Evolutionary conservation across 257 asterid genomes (phyloP).

Genomic region (Schizonepeta tenuifolia): DNA sequence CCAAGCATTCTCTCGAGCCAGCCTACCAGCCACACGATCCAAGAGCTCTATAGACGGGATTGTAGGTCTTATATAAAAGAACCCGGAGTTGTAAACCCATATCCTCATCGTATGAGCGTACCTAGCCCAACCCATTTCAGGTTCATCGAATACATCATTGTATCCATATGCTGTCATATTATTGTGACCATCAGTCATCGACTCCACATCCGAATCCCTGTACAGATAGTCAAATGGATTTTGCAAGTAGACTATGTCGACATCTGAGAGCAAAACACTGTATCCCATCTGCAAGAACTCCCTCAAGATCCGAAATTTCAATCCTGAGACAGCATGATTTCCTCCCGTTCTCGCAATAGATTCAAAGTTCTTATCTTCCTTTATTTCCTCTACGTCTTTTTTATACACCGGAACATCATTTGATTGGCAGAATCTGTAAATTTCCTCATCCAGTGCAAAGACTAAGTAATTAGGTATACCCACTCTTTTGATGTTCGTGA

Average conservation of each 20-base stretch:
- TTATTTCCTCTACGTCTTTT: constrained; percentile 39
- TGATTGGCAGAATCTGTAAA: constrained; percentile 46
- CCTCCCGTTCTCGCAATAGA: constrained; percentile 56
- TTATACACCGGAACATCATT: constrained; percentile 56
- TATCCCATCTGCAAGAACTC: constrained; percentile 76
- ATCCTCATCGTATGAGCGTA: constrained; percentile 70
- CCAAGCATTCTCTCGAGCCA: constrained; percentile 60
- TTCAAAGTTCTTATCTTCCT: constrained; percentile 44
- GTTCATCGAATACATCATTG: constrained; percentile 63
- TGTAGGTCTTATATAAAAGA: constrained; percentile 71
- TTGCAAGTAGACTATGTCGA: constrained; percentile 65
- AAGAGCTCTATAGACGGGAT: constrained; percentile 77
- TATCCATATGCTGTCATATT: constrained; percentile 69
- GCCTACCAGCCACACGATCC: constrained; percentile 62
- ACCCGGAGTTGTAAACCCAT: constrained; percentile 78
- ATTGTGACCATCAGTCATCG: constrained; percentile 75
- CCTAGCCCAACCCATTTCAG: constrained; percentile 72
- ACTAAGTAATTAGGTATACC: constrained; percentile 67
- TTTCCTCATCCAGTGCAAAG: constrained; percentile 66
- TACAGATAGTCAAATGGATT: constrained; percentile 65
- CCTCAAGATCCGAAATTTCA: constrained; percentile 61
- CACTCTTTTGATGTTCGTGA: constrained; percentile 55
- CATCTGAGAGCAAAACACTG: constrained; percentile 70
- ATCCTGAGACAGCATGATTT: constrained; percentile 67
- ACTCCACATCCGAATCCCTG: constrained; percentile 74